Base-by-base conservation (phyloP, 2,329 filamentous ascomycete species). In the Simplicillium sp. region DNA sequence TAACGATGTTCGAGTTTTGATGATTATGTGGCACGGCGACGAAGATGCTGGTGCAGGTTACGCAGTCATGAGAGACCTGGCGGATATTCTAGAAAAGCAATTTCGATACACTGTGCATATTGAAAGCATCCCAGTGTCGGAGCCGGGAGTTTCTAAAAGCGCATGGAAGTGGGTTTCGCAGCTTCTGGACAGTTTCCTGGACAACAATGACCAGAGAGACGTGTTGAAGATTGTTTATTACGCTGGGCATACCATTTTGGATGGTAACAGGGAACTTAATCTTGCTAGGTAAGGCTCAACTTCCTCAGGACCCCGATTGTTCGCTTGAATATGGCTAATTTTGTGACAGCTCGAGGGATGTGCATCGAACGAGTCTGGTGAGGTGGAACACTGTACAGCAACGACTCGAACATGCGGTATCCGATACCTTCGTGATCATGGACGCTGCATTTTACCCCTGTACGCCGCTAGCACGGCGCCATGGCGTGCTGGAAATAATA, bases 221-320 rank as follows among this genome's bases (percentile, higher is more conserved):
- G 67, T 72, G 15, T 54, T 79, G 42, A 78, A 78, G 50, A 68
- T 79, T 41, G 66, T 79, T 36, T 77, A 75, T 52, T 79, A 79
- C 49, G 68, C 65, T 12, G 75, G 75, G 7, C 64, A 71, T 42
- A 75, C 68, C 33, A 73, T 68, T 48, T 57, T 78, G 18, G 70
- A 78, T 47, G 64, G 61, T 7, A 69, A 77, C 41, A 62, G 72
- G 35, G 71, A 77, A 47, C 76, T 77, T 71, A 64, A 76, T 28
- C 59, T 79, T 33, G 65, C 73, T 34, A 77, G 73, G 75, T 76
- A 55, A 44, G 61, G 48, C 29, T 25, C 12, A 9, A 14, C 17
- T 6, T 20, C n/a, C 14, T 37, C 25, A n/a, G n/a, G n/a, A n/a
- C n/a, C n/a, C n/a, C 3, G 7, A 13, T 25, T 25, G 17, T 6